These are phyloP conservation scores for Microcyclospora pomicola DNA, from an alignment of 2,329 filamentous ascomycete species.

Conservation along the genomic window DNA sequence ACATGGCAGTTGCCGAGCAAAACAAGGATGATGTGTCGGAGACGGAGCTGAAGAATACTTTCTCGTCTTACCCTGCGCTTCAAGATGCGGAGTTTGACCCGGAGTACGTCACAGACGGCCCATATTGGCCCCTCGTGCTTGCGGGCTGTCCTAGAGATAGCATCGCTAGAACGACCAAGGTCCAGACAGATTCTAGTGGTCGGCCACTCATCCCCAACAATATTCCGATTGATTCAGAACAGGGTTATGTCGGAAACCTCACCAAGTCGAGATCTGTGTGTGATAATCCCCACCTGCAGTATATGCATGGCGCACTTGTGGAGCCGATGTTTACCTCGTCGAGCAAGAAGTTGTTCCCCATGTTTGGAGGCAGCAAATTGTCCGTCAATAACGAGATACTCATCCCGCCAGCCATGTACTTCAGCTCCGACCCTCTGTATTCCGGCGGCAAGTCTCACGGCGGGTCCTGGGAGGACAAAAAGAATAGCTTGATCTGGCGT, in stretches of 20 bases:
- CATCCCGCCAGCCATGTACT: conserved; percentile 33
- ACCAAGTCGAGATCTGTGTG: conserved; percentile 32
- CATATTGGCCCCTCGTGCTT: conserved; percentile 30
- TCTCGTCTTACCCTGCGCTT: conserved; percentile 11
- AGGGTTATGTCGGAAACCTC: conserved; percentile 36
- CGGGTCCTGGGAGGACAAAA: conserved; percentile 26
- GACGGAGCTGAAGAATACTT: conserved; percentile 2
- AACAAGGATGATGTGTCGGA: too few species aligned
- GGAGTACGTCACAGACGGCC: conserved; percentile 10
- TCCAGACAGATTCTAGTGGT: conserved; percentile 24
- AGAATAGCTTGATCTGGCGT: conserved; percentile 27
- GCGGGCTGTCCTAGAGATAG: conserved; percentile 28
- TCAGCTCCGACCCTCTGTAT: conserved; percentile 23
- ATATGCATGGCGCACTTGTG: conserved; percentile 36
- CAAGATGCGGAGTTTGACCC: conserved; percentile 15
- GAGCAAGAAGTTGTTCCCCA: conserved; percentile 31
- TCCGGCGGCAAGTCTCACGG: conserved; percentile 12
- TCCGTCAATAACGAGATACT: conserved; percentile 37
- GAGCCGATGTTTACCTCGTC: conserved; percentile 33
- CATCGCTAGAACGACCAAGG: conserved; percentile 18
- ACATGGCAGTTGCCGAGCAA: too few species aligned
- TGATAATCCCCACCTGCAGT: conserved; percentile 30
- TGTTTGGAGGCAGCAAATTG: conserved; percentile 39
- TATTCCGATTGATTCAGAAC: conserved; percentile 22
- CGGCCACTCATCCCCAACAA: conserved; percentile 22